phyloP scores from a whole-genome alignment of 306 rosid genomes.

The Lagenaria siceraria region DNA sequence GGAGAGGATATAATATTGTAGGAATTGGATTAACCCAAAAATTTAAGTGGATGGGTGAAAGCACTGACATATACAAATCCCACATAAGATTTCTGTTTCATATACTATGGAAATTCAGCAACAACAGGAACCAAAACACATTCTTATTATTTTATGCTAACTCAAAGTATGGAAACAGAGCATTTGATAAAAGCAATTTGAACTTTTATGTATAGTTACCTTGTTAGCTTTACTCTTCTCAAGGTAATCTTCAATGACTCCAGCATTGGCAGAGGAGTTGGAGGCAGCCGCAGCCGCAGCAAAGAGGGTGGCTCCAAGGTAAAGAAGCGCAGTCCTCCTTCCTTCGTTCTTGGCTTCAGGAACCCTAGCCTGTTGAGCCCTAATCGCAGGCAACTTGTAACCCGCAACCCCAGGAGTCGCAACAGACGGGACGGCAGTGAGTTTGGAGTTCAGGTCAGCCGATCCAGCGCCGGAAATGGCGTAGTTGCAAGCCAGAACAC shows the following conservation, averaged over 20 bases:
- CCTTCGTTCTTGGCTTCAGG: slow-evolving; percentile 34
- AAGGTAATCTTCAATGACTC: slow-evolving; percentile 73
- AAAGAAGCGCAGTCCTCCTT: slow-evolving; percentile 56
- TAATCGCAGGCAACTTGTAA: slow-evolving; percentile 41
- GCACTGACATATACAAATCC: background rate
- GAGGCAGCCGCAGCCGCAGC: slow-evolving; percentile 33
- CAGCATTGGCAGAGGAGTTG: slow-evolving; percentile 52
- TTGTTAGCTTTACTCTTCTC: slow-evolving; percentile 86
- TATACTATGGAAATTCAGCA: background rate
- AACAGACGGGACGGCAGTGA: slow-evolving; percentile 21
- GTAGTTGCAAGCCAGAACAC: slow-evolving; percentile 62
- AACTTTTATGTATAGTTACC: slow-evolving; percentile 19
- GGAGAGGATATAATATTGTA: too few species aligned
- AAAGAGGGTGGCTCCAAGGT: slow-evolving; percentile 52
- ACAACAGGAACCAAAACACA: background rate
- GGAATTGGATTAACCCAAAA: too few species aligned
- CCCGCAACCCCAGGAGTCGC: slow-evolving; percentile 18
- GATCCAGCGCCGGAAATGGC: slow-evolving; percentile 45
- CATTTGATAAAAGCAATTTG: background rate
- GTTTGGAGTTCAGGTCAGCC: slow-evolving; percentile 37
- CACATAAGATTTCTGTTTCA: background rate
- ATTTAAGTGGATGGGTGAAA: too few species aligned
- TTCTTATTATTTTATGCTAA: background rate
- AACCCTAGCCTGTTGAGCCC: slow-evolving; percentile 36
- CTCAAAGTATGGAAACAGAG: background rate